Evolutionary conservation across 2,329 filamentous ascomycete species (phyloP).

Genomic region (Exophiala aquamarina): DNA sequence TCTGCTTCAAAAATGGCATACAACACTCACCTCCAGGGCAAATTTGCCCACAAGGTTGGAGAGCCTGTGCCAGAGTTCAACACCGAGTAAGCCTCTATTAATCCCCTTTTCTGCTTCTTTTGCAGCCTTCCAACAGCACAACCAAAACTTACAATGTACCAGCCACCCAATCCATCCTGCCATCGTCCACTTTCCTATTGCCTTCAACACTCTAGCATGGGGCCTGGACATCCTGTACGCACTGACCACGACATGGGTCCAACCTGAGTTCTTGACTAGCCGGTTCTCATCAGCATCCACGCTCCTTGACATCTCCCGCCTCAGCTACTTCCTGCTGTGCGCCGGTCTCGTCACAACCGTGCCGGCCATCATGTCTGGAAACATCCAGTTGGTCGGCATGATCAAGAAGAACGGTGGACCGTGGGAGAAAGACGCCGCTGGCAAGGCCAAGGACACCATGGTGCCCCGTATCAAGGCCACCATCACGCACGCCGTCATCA

Average conservation of each 20-base stretch:
- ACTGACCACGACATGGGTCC: constrained; percentile 24
- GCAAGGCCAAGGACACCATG: constrained; percentile 29
- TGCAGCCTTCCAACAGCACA: neutral
- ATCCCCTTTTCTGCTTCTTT: no score
- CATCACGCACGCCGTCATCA: constrained; percentile 28
- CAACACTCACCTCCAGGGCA: constrained; percentile 26
- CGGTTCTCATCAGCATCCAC: constrained; percentile 24
- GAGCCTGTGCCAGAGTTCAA: constrained; percentile 30
- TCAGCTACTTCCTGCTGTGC: constrained; percentile 28
- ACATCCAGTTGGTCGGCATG: constrained; percentile 28
- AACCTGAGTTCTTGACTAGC: constrained; percentile 26
- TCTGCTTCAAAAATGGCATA: constrained; percentile 22
- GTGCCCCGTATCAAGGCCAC: constrained; percentile 28
- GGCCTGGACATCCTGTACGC: constrained; percentile 29
- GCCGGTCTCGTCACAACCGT: constrained; percentile 27
- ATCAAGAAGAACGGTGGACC: constrained; percentile 30
- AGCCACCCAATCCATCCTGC: constrained; percentile 27
- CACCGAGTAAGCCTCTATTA: constrained; percentile 21
- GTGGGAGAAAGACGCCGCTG: constrained; percentile 27
- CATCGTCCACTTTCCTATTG: constrained; percentile 29
- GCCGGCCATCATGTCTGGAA: constrained; percentile 30
- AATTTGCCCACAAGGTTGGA: constrained; percentile 28
- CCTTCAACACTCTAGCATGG: constrained; percentile 29
- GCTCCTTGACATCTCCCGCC: constrained; percentile 27
- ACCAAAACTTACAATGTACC: neutral